Conservation (phyloP, 306 rosid species). For the Prunus padus region DNA sequence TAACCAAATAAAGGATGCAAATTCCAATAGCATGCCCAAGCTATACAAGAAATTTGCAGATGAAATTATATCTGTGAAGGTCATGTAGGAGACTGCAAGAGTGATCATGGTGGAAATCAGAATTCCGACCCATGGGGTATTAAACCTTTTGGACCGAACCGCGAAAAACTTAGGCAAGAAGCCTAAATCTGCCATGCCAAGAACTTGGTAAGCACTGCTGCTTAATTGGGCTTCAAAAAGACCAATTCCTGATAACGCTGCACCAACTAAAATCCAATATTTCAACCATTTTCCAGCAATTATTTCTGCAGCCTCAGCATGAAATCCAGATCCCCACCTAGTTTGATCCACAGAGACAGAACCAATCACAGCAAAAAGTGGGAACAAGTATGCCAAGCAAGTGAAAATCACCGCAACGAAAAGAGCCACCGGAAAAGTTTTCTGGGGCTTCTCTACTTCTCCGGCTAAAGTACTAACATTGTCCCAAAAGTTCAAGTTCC, state of each 20-base stretch:
- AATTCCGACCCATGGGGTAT: conserved; percentile 33
- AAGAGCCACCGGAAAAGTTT: conserved; percentile 27
- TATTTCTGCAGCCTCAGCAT: conserved; percentile 34
- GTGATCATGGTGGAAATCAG: conserved; percentile 17
- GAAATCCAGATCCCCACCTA: conserved; percentile 31
- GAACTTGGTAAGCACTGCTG: conserved; percentile 27
- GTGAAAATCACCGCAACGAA: conserved; percentile 30
- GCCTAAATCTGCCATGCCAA: conserved; percentile 37
- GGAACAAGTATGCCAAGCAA: conserved; percentile 31
- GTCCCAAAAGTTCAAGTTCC: conserved; percentile 41
- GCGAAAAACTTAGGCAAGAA: conserved; percentile 30
- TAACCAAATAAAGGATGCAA: conserved; percentile 34
- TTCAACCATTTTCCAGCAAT: conserved; percentile 35
- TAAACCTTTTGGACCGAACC: conserved; percentile 10
- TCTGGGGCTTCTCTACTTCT: conserved; percentile 30
- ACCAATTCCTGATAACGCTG: conserved; percentile 32
- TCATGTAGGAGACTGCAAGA: conserved; percentile 25
- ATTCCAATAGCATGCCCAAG: conserved; percentile 36
- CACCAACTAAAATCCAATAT: conserved; percentile 34
- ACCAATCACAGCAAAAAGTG: conserved; percentile 32
- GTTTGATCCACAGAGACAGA: conserved; percentile 23
- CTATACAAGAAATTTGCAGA: conserved; percentile 40
- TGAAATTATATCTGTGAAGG: conserved; percentile 27
- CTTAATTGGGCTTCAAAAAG: conserved; percentile 37
- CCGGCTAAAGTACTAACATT: conserved; percentile 37